Evolutionary conservation across 345 rosid species (phyloP).

Genomic region (Pistacia integerrima): DNA sequence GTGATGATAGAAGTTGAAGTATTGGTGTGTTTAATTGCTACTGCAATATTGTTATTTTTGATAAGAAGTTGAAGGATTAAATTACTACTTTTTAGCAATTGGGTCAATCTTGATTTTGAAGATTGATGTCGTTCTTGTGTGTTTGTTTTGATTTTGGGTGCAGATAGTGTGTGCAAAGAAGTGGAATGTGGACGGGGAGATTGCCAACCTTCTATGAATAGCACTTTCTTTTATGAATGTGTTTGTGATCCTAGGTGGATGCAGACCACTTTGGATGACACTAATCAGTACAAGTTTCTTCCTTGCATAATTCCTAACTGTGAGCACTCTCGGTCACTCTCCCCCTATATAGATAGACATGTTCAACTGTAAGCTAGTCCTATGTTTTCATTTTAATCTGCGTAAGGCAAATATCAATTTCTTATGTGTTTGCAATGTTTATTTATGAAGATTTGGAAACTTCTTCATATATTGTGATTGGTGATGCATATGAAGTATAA

Average conservation of each 20-base stretch:
- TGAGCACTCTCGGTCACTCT: constrained; percentile 27
- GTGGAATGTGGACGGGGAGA: constrained; percentile 19
- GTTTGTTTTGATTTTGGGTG: no score
- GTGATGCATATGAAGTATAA: not conserved
- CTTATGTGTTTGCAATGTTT: not conserved
- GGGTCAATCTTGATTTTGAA: not conserved
- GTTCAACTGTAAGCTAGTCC: no score
- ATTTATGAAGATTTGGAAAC: not conserved
- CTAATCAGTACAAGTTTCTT: constrained; percentile 57
- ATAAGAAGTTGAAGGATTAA: no score
- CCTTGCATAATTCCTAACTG: constrained; percentile 87
- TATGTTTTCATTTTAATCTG: no score
- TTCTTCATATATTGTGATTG: not conserved
- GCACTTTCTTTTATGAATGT: constrained; percentile 36
- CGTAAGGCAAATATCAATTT: no score
- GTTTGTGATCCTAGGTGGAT: constrained; percentile 81
- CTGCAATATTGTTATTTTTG: no score
- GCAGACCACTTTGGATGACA: constrained; percentile 32
- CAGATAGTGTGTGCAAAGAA: constrained; percentile 12
- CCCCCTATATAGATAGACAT: not conserved
- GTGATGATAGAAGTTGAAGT: no score
- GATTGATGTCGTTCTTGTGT: not conserved
- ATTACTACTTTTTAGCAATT: not conserved
- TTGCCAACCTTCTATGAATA: constrained; percentile 10
- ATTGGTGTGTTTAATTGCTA: no score